Percentiles rank a stretch among this genome's conserved stretches.
phyloP scores from a whole-genome alignment of 192 early-diverging fungal species.

The Coemansia sp. region DNA sequence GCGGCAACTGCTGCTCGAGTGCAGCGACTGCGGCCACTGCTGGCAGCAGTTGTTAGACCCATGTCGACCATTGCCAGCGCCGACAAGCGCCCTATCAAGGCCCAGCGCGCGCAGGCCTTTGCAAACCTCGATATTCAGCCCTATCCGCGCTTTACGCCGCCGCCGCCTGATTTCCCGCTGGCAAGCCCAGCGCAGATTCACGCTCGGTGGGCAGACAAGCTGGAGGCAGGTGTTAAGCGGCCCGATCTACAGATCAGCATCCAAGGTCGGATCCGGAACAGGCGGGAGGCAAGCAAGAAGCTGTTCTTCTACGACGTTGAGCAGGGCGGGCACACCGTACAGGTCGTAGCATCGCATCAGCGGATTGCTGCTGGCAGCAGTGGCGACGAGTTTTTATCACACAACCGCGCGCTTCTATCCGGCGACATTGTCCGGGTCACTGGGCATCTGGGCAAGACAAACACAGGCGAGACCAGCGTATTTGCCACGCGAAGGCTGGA shows the following conservation, averaged over 20 bases:
- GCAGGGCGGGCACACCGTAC: constrained; percentile 58
- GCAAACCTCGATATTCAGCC: constrained; percentile 21
- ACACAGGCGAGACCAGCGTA: constrained; percentile 65
- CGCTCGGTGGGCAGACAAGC: constrained; percentile 16
- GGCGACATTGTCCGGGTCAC: constrained; percentile 66
- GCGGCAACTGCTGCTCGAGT: not conserved
- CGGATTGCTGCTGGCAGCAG: constrained; percentile 34
- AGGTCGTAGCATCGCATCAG: constrained; percentile 62
- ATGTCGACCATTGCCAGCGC: not conserved
- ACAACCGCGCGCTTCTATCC: constrained; percentile 51
- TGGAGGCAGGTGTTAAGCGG: constrained; percentile 31
- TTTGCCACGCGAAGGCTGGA: constrained; percentile 55
- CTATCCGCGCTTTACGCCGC: constrained; percentile 35
- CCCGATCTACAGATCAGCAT: constrained; percentile 31
- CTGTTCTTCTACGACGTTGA: constrained; percentile 71
- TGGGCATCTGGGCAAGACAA: constrained; percentile 68
- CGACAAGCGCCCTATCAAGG: constrained; percentile 14
- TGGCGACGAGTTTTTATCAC: constrained; percentile 36
- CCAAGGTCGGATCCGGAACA: constrained; percentile 64
- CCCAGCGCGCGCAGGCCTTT: constrained; percentile 21
- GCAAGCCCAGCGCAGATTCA: constrained; percentile 11
- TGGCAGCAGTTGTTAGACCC: not conserved
- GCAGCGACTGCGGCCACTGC: constrained; percentile 4
- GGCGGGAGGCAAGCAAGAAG: constrained; percentile 68
- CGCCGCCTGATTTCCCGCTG: constrained; percentile 23